Evolutionary conservation across 768 basidiomycete genomes (phyloP).

Genomic region (Postia placenta): DNA sequence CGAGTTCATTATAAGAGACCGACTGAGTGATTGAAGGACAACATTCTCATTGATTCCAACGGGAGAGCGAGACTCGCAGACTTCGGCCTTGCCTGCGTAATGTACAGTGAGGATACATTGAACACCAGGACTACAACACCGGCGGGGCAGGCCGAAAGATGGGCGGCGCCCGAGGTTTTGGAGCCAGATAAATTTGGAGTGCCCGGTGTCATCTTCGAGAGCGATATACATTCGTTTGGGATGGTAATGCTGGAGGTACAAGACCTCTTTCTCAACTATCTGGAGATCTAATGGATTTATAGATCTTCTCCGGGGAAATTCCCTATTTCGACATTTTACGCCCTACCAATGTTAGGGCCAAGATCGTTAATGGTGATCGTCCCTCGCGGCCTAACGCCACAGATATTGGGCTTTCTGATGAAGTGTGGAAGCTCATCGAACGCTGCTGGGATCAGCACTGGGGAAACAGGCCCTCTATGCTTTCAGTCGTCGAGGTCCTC

Average conservation of each 20-base stretch:
- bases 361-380: constrained; percentile 1
- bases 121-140: neutral
- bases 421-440: constrained; percentile 7
- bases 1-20: too few species aligned
- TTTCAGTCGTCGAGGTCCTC: neutral
- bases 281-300: too few species aligned
- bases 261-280: too few species aligned
- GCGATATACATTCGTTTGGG: constrained; percentile 17
- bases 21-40: too few species aligned
- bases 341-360: neutral
- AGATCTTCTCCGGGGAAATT: constrained; percentile 1
- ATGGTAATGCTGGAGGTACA: constrained; percentile 14
- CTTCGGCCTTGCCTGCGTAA: constrained; percentile 17
- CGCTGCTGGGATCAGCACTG: constrained; percentile 4
- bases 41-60: constrained; percentile 17
- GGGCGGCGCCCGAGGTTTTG: constrained; percentile 18
- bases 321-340: neutral
- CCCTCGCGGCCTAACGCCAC: neutral
- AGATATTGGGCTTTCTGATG: neutral
- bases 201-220: constrained; percentile 1
- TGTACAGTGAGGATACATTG: constrained; percentile 7
- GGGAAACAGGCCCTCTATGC: neutral
- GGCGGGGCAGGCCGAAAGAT: constrained; percentile 9
- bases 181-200: neutral
- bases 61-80: constrained; percentile 16